Percentiles rank a stretch among this genome's conserved stretches.
Evolutionary conservation across 2,329 filamentous ascomycete species (phyloP).

Genomic region (Cercospora sp.): DNA sequence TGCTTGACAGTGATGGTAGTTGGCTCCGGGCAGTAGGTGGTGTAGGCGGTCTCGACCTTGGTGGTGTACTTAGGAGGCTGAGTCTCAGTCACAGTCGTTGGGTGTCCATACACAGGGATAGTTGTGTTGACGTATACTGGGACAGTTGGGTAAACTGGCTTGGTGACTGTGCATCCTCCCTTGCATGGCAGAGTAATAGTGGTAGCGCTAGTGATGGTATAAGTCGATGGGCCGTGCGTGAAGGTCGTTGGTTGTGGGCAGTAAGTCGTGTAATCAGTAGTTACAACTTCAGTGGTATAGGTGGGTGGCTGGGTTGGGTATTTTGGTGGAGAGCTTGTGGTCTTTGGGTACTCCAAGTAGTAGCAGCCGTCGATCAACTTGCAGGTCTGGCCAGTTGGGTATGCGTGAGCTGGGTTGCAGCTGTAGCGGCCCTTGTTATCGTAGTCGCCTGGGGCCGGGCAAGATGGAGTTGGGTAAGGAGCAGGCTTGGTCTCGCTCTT

Average conservation of each 20-base stretch:
- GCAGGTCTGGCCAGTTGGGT: slow-evolving; percentile 27
- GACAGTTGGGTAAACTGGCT: slow-evolving; percentile 44
- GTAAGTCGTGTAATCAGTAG: slow-evolving; percentile 67
- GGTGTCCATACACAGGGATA: not conserved
- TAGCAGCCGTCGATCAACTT: slow-evolving; percentile 20
- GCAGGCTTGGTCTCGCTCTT: not conserved
- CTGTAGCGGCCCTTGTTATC: slow-evolving; percentile 15
- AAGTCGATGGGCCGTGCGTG: slow-evolving; percentile 65
- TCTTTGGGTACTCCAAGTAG: slow-evolving; percentile 21
- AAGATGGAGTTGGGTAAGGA: slow-evolving; percentile 37
- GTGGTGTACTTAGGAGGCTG: slow-evolving; percentile 1
- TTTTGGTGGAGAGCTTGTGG: not conserved
- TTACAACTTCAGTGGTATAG: slow-evolving; percentile 57
- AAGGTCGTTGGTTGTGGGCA: slow-evolving; percentile 68
- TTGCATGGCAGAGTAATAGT: slow-evolving; percentile 31
- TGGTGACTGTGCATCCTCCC: slow-evolving; percentile 22
- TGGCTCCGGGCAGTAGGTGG: slow-evolving; percentile 66
- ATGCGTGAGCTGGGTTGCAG: slow-evolving; percentile 26
- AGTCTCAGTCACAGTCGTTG: not conserved
- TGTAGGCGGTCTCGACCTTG: slow-evolving; percentile 52
- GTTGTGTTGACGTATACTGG: no score
- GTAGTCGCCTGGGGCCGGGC: slow-evolving; percentile 13
- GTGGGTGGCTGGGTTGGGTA: slow-evolving; percentile 37
- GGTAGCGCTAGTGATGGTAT: slow-evolving; percentile 60
- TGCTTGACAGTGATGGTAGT: slow-evolving; percentile 65